These are phyloP conservation scores for Podila epicladia DNA, from an alignment of 192 early-diverging fungal genomes.

Conservation along the genomic window DNA sequence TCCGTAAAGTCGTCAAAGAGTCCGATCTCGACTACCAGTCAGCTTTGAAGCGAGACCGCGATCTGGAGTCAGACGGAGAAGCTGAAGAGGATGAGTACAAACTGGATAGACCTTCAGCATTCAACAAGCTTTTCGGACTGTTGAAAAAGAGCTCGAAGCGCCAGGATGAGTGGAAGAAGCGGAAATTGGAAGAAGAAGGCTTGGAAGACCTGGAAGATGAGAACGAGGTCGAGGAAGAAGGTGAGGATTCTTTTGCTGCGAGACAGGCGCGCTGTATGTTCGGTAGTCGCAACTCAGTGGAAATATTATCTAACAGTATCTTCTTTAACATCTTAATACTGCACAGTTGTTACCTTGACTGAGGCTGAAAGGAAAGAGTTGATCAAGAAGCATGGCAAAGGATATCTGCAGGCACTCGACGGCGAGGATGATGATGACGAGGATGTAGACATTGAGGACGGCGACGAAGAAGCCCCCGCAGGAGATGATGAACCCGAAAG, in stretches of 20 bases:
- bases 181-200: constrained; percentile 62
- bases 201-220: constrained; percentile 53
- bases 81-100: constrained; percentile 59
- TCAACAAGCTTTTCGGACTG: constrained; percentile 65
- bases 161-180: constrained; percentile 58
- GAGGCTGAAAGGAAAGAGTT: constrained; percentile 45
- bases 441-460: constrained; percentile 40
- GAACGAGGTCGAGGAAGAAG: constrained; percentile 41
- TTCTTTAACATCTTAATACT: too few species aligned
- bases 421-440: constrained; percentile 28
- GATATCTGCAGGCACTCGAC: constrained; percentile 35
- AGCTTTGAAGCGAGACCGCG: constrained; percentile 47
- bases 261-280: too few species aligned
- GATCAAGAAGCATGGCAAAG: constrained; percentile 49
- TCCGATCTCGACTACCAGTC: constrained; percentile 62
- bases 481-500: constrained; percentile 55
- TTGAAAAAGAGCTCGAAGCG: constrained; percentile 66
- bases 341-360: constrained; percentile 29
- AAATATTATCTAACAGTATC: too few species aligned
- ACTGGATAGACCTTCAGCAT: constrained; percentile 61
- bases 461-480: constrained; percentile 29
- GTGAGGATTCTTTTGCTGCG: background rate
- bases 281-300: too few species aligned
- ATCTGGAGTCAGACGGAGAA: constrained; percentile 51
- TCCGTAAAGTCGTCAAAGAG: constrained; percentile 59